Conservation (phyloP, 768 basidiomycete genomes). For the Sutorius australiensis region DNA sequence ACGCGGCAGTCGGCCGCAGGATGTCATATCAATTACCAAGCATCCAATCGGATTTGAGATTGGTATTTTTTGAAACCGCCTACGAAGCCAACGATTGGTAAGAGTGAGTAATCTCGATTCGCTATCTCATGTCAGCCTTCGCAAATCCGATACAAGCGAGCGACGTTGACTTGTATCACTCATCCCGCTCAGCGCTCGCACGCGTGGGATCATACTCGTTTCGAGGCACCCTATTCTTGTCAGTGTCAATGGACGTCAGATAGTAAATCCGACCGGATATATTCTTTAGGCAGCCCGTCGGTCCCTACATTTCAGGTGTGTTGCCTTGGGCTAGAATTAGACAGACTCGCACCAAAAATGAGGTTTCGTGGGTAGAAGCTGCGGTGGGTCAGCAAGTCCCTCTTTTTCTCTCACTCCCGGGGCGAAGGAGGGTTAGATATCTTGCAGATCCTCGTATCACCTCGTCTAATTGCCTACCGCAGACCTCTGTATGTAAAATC, state of each 20-base stretch:
- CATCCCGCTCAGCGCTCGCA: background rate
- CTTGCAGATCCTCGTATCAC: background rate
- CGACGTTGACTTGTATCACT: background rate
- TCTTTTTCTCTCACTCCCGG: background rate
- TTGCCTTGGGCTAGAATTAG: background rate
- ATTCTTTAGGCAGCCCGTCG: background rate
- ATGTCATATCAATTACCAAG: background rate
- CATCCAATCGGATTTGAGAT: background rate
- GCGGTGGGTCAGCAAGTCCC: background rate
- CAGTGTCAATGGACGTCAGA: background rate
- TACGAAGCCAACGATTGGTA: too few relatives aligned
- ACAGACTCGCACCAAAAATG: background rate
- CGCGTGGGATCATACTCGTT: background rate
- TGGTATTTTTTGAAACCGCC: background rate
- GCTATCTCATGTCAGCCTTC: background rate
- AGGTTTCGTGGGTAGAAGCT: background rate
- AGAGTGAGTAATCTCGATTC: background rate
- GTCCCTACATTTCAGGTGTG: slow-evolving; percentile 10
- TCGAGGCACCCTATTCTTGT: background rate
- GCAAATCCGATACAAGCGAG: background rate
- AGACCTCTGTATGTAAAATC: too few relatives aligned
- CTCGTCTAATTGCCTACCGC: background rate
- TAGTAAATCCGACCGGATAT: background rate
- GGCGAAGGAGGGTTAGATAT: background rate
- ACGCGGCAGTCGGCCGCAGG: background rate